Conservation (phyloP, 768 basidiomycete genomes). For the Macrocybe gigantea region DNA sequence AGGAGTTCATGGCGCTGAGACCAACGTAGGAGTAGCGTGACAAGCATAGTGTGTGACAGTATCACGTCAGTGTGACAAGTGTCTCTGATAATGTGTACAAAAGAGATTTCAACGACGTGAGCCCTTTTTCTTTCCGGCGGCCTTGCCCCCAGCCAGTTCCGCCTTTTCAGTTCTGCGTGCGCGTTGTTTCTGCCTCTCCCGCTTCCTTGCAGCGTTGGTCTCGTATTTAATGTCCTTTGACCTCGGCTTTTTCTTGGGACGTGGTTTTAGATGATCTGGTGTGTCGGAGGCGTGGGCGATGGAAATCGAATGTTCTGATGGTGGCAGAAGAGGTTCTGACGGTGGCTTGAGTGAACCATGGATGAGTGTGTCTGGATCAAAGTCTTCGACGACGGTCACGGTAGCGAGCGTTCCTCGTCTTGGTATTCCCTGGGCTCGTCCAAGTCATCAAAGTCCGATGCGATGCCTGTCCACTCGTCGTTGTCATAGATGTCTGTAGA, state of each 20-base stretch:
- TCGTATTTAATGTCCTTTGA: slow-evolving; percentile 57
- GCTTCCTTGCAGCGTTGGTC: slow-evolving; percentile 60
- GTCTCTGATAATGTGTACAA: neutral
- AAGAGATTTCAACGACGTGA: slow-evolving; percentile 15
- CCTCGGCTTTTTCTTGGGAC: slow-evolving; percentile 22
- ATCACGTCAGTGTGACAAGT: neutral
- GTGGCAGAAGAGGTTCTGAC: slow-evolving; percentile 4
- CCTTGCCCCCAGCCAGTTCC: slow-evolving; percentile 62
- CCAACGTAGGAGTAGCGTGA: neutral
- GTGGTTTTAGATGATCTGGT: slow-evolving; percentile 11
- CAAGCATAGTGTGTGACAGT: neutral
- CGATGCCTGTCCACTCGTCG: slow-evolving; percentile 45
- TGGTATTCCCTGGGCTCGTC: slow-evolving; percentile 68
- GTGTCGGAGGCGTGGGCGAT: slow-evolving; percentile 5
- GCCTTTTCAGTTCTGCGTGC: slow-evolving; percentile 67
- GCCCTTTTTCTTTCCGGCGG: slow-evolving; percentile 20
- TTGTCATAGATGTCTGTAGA: slow-evolving; percentile 29
- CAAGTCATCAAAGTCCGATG: slow-evolving; percentile 22
- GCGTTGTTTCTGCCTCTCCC: slow-evolving; percentile 57
- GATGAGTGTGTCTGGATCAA: slow-evolving; percentile 64
- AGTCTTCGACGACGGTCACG: slow-evolving; percentile 89
- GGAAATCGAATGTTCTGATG: neutral
- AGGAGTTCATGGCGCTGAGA: slow-evolving; percentile 70
- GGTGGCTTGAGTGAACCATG: slow-evolving; percentile 31
- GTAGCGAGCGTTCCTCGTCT: slow-evolving; percentile 83